Evolutionary conservation across 148 eudicot genomes (phyloP).

Genomic region (Nyssa sinensis): DNA sequence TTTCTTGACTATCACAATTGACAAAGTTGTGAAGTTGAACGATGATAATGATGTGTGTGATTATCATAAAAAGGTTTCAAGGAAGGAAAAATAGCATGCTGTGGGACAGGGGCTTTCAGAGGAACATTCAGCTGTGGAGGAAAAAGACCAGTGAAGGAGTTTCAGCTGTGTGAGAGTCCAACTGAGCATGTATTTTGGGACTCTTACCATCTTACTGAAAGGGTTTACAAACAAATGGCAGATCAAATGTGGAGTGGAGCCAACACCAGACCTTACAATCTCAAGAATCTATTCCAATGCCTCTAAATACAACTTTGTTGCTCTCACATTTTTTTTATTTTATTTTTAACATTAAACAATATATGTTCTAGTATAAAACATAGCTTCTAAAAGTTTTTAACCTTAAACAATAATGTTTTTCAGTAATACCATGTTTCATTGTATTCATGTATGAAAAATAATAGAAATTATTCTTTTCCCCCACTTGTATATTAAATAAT

Average conservation of each 20-base stretch:
- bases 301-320: too few relatives aligned
- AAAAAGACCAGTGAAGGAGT: conserved; percentile 33
- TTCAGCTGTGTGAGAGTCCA: conserved; percentile 31
- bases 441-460: too few relatives aligned
- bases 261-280: conserved; percentile 14
- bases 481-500: too few relatives aligned
- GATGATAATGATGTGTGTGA: background rate
- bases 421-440: too few relatives aligned
- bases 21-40: background rate
- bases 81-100: conserved; percentile 39
- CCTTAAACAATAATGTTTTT: too few relatives aligned
- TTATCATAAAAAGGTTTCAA: conserved; percentile 23
- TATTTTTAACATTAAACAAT: too few relatives aligned
- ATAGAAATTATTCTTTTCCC: too few relatives aligned
- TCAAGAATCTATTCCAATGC: conserved; percentile 11
- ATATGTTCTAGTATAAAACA: too few relatives aligned
- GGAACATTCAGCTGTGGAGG: conserved; percentile 45
- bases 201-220: conserved; percentile 40
- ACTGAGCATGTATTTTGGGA: conserved; percentile 42
- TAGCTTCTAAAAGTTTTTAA: too few relatives aligned
- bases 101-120: conserved; percentile 32
- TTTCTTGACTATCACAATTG: background rate
- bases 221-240: conserved; percentile 35
- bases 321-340: too few relatives aligned
- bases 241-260: conserved; percentile 34